Base-by-base conservation (phyloP, 208 protist genomes). In the Leishmania turanica region DNA sequence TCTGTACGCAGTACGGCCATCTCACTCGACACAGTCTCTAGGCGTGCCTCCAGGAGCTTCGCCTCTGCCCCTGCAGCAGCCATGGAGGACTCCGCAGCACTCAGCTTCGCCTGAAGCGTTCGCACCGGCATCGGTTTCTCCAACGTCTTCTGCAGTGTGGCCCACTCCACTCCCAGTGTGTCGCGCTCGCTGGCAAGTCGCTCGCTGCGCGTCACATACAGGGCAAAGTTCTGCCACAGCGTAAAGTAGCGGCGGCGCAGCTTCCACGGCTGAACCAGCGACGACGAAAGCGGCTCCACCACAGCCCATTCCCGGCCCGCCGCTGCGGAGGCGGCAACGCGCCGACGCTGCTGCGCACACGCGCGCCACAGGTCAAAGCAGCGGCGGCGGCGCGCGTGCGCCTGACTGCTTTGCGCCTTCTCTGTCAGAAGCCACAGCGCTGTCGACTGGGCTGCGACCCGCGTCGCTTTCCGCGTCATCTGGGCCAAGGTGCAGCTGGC, bases 161-260 rank as follows among this genome's bases (percentile, higher is more conserved):
- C 74, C 89, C 89, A 95, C 80, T 95, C 93, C 17, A 85, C 60
- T 64, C 88, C 79, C 84, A 96, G 76, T 1, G 87, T 96, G 56
- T 77, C 69, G 11, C 83, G 58, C 84, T 96, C 93, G 40, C 90
- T 90, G 27, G 58, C 40, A 1, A 93, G 78, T 34, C 88, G 91
- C n/a, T 21, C 70, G 27, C 82, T 64, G 49, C 86, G 87, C 27
- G 80, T 66, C 15, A 91, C 84, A 75, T 86, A 84, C 21, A 80
- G 71, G 6, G 91, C 86, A 70, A 85, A 93, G 64, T 79, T 75
- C 58, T 84, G 86, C 92, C 92, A 96, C 65, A 85, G 82, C 15
- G 70, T 51, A 76, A 90, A 96, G 77, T 85, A 88, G n/a, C 85
- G 76, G 15, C 54, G 65, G 34, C 89, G 87, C 65, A 95, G 58